A percentile compares a stretch with the other conserved stretches of the same genome.
These are phyloP conservation scores for Aspergillus pseudotamarii DNA, from an alignment of 2,329 filamentous ascomycete genomes.

Conservation along the genomic window DNA sequence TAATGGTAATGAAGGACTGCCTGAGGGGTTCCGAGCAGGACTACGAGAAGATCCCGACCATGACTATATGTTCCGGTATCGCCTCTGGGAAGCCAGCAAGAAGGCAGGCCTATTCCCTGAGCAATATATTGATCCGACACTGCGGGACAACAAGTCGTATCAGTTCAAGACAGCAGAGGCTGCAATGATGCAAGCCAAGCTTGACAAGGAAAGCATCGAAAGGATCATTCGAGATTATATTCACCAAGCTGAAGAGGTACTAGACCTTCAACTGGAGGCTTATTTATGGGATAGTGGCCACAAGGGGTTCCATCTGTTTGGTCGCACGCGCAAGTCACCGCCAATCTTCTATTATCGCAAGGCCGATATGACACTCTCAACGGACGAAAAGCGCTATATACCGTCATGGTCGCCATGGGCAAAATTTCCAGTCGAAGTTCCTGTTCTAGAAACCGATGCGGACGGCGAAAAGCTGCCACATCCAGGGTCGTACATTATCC, in stretches of 20 bases:
- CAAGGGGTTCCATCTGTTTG: no score
- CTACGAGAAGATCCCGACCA: no score
- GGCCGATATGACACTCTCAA: no score
- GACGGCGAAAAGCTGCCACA: no score
- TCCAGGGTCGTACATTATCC: no score
- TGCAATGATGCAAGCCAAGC: background rate
- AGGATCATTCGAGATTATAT: background rate
- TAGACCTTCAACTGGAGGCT: background rate
- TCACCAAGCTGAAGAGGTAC: background rate
- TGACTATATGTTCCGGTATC: background rate
- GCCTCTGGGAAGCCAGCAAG: conserved; percentile 8
- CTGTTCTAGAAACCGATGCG: no score
- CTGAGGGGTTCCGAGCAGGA: no score
- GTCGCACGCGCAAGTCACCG: no score
- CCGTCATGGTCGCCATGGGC: no score
- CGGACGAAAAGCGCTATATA: no score
- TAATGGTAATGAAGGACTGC: background rate
- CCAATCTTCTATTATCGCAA: no score
- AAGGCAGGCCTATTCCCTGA: conserved; percentile 12
- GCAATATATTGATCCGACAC: conserved; percentile 7
- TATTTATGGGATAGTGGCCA: conserved; percentile 6
- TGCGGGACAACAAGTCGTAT: conserved; percentile 8
- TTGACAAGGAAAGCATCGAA: background rate
- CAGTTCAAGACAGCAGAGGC: background rate
- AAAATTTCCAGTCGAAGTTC: no score